These are phyloP conservation scores for Arthrocladium fulminans DNA, from an alignment of 2,329 filamentous ascomycete genomes.

Conservation along the genomic window DNA sequence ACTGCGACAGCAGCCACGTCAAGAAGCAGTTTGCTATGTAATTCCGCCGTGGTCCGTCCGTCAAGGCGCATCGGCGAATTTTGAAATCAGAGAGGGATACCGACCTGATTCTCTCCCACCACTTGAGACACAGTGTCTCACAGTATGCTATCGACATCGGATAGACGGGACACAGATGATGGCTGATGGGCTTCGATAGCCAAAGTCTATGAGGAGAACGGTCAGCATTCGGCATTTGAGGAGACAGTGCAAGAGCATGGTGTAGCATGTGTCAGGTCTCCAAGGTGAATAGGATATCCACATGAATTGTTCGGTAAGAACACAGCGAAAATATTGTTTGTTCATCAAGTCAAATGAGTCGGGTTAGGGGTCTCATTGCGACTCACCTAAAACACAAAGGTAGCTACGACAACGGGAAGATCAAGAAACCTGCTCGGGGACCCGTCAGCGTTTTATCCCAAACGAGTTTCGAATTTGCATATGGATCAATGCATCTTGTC, in stretches of 20 bases:
- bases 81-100: too few relatives aligned
- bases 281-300: slow-evolving; percentile 56
- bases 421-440: slow-evolving; percentile 6
- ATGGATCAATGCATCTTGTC: slow-evolving; percentile 27
- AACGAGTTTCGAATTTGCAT: slow-evolving; percentile 25
- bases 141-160: too few relatives aligned
- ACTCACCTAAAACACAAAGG: slow-evolving; percentile 1
- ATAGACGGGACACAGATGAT: too few relatives aligned
- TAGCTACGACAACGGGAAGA: slow-evolving; percentile 2
- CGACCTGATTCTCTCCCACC: too few relatives aligned
- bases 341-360: slow-evolving; percentile 45
- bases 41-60: too few relatives aligned
- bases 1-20: not conserved
- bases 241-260: not conserved
- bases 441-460: slow-evolving; percentile 10
- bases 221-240: too few relatives aligned
- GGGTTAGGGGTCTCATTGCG: slow-evolving; percentile 12
- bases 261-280: slow-evolving; percentile 47
- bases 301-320: slow-evolving; percentile 54
- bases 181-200: too few relatives aligned
- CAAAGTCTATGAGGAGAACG: too few relatives aligned
- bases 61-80: too few relatives aligned
- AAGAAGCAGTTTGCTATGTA: not conserved
- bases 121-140: too few relatives aligned
- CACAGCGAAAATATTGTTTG: slow-evolving; percentile 52